Percentiles rank a stretch among this genome's conserved stretches.
These are phyloP conservation scores for Protomyces pachydermus DNA, from an alignment of 1,139 yeast genomes.

Conservation along the genomic window DNA sequence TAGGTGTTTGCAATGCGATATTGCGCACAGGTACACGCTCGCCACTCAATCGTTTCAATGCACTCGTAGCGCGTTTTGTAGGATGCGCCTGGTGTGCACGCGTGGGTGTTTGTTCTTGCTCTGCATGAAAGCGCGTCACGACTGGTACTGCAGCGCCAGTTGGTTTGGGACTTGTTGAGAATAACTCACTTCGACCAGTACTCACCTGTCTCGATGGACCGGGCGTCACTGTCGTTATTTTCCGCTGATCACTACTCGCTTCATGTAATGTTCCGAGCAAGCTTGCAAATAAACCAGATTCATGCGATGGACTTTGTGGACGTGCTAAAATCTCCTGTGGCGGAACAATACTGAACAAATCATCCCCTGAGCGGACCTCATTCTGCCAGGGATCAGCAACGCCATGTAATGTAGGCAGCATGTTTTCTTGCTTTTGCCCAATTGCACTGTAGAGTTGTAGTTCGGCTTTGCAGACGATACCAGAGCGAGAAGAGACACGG, in stretches of 20 bases:
- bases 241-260: neutral
- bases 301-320: slow-evolving; percentile 22
- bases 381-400: slow-evolving; percentile 19
- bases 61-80: neutral
- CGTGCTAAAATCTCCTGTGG: slow-evolving; percentile 23
- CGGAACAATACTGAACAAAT: slow-evolving; percentile 21
- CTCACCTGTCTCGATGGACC: neutral
- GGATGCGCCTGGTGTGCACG: neutral
- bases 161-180: neutral
- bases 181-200: neutral
- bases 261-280: slow-evolving; percentile 6
- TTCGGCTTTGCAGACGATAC: slow-evolving; percentile 69
- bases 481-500: slow-evolving; percentile 52
- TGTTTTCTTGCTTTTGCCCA: slow-evolving; percentile 54
- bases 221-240: neutral
- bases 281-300: slow-evolving; percentile 9
- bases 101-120: neutral
- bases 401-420: slow-evolving; percentile 36
- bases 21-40: neutral
- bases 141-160: neutral
- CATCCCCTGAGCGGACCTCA: slow-evolving; percentile 15
- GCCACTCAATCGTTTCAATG: neutral
- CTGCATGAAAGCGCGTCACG: neutral
- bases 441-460: slow-evolving; percentile 75
- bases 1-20: neutral